Evolutionary conservation across 805 yeast genomes (phyloP).

Genomic region (Metschnikowia sp.): DNA sequence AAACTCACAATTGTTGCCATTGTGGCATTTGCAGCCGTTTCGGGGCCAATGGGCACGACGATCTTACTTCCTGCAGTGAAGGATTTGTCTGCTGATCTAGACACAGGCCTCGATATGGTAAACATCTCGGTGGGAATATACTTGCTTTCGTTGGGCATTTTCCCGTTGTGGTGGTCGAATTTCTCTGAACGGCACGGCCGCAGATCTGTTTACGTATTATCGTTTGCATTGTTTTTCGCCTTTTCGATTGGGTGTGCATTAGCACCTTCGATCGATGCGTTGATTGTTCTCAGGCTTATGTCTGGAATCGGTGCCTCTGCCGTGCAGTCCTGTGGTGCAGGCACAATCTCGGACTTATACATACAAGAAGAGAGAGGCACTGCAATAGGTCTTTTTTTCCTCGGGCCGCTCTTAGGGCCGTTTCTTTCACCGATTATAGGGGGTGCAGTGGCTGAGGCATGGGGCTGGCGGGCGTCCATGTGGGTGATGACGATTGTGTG

Average conservation of each 20-base stretch:
- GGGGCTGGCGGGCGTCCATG: slow-evolving; percentile 90
- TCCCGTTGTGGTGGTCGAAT: slow-evolving; percentile 89
- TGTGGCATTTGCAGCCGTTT: slow-evolving; percentile 69
- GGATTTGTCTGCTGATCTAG: slow-evolving; percentile 49
- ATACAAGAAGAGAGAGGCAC: slow-evolving; percentile 65
- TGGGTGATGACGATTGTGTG: slow-evolving; percentile 75
- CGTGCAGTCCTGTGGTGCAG: slow-evolving; percentile 91
- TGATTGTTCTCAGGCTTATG: slow-evolving; percentile 66
- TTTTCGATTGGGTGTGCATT: slow-evolving; percentile 74
- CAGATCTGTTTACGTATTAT: slow-evolving; percentile 65
- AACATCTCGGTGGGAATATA: slow-evolving; percentile 81
- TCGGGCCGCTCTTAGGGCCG: slow-evolving; percentile 83
- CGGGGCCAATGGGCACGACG: slow-evolving; percentile 90
- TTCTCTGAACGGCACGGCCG: slow-evolving; percentile 75
- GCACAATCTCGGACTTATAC: slow-evolving; percentile 75
- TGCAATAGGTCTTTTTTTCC: slow-evolving; percentile 75
- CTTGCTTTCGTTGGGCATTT: slow-evolving; percentile 66
- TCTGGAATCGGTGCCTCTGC: slow-evolving; percentile 78
- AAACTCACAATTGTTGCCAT: slow-evolving; percentile 58
- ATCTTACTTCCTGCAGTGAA: slow-evolving; percentile 77
- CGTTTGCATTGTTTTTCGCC: slow-evolving; percentile 59
- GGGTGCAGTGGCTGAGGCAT: slow-evolving; percentile 63
- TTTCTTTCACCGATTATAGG: slow-evolving; percentile 75
- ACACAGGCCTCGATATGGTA: slow-evolving; percentile 58
- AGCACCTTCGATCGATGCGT: slow-evolving; percentile 54